Evolutionary conservation across 768 basidiomycete species (phyloP).

Genomic region (Serpula lacrymans): DNA sequence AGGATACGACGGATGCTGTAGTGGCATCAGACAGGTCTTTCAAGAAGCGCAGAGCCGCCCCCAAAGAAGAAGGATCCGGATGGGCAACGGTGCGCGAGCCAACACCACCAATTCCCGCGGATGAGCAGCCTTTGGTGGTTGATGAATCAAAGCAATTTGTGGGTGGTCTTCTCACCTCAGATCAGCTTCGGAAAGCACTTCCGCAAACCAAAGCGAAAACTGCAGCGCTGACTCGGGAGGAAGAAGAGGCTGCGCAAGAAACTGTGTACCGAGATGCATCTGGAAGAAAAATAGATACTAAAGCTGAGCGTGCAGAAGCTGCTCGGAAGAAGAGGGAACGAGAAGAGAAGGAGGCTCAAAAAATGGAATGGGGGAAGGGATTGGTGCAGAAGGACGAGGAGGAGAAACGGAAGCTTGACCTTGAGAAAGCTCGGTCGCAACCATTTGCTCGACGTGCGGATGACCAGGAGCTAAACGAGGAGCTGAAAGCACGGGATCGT

Average conservation of each 20-base stretch:
- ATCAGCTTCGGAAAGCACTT: slow-evolving; percentile 66
- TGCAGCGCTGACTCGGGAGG: slow-evolving; percentile 38
- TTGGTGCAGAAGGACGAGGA: slow-evolving; percentile 82
- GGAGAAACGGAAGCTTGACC: slow-evolving; percentile 59
- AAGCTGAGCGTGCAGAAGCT: slow-evolving; percentile 81
- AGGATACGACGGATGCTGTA: slow-evolving; percentile 55
- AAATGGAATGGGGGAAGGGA: slow-evolving; percentile 99
- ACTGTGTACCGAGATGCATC: slow-evolving; percentile 92
- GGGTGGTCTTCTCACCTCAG: slow-evolving; percentile 78
- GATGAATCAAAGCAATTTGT: slow-evolving; percentile 49
- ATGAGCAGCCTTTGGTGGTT: slow-evolving; percentile 67
- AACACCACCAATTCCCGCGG: slow-evolving; percentile 51
- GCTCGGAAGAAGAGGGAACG: slow-evolving; percentile 73
- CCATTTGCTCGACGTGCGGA: slow-evolving; percentile 79
- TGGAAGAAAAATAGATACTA: slow-evolving; percentile 87
- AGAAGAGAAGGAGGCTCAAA: slow-evolving; percentile 83
- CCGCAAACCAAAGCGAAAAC: slow-evolving; percentile 36
- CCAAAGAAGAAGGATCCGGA: slow-evolving; percentile 44
- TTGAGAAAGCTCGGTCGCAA: slow-evolving; percentile 63
- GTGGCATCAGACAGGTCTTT: slow-evolving; percentile 75
- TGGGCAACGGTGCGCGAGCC: slow-evolving; percentile 68
- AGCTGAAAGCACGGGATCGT: slow-evolving; percentile 71
- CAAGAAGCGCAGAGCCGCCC: slow-evolving; percentile 63
- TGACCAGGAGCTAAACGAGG: slow-evolving; percentile 83
- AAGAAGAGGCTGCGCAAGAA: slow-evolving; percentile 68